These are phyloP conservation scores for Metarhizium guizhouense DNA, from an alignment of 2,329 filamentous ascomycete species.

Conservation along the genomic window DNA sequence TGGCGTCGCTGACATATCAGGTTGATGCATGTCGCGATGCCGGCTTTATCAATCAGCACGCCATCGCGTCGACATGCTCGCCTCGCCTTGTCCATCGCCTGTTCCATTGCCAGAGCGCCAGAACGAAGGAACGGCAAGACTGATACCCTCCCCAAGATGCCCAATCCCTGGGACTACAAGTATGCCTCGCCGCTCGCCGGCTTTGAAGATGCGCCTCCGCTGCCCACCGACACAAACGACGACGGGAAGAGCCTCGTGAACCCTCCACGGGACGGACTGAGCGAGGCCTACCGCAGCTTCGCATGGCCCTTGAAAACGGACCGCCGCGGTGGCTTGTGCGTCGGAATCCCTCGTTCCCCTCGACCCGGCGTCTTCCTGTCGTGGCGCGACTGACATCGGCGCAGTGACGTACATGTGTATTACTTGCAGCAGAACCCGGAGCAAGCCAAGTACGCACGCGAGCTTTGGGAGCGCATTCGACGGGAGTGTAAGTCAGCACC, in stretches of 20 bases:
- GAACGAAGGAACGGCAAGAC: background rate
- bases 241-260: slow-evolving; percentile 77
- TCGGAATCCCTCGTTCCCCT: slow-evolving; percentile 7
- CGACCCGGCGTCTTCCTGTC: no score
- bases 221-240: slow-evolving; percentile 49
- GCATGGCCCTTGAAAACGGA: slow-evolving; percentile 57
- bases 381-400: background rate
- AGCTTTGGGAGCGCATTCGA: slow-evolving; percentile 70
- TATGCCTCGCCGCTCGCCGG: slow-evolving; percentile 44
- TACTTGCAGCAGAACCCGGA: slow-evolving; percentile 56
- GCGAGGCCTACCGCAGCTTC: slow-evolving; percentile 63
- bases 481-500: slow-evolving; percentile 56
- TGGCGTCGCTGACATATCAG: no score
- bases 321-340: slow-evolving; percentile 61
- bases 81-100: background rate
- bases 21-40: background rate
- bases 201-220: slow-evolving; percentile 45
- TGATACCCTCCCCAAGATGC: slow-evolving; percentile 8
- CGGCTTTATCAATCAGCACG: background rate
- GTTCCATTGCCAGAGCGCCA: no score
- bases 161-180: slow-evolving; percentile 10
- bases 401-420: slow-evolving; percentile 75
- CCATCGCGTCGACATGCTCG: background rate
- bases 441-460: slow-evolving; percentile 58
- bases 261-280: slow-evolving; percentile 48